These are phyloP conservation scores for Lasiosphaeria ovina DNA, from an alignment of 495 filamentous ascomycete species.

Conservation along the genomic window DNA sequence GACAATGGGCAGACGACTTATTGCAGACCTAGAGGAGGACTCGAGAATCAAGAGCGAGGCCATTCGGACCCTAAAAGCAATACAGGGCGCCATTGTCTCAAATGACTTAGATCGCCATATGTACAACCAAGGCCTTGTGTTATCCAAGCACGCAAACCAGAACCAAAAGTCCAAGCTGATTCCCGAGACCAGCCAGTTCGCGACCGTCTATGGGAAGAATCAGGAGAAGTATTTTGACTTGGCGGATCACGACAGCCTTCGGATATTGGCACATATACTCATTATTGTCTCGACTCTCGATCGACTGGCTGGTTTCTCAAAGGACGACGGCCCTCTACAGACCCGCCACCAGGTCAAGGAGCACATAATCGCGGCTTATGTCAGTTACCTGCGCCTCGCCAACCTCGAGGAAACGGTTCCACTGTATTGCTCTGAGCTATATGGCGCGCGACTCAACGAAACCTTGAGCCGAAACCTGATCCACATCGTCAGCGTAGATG, in stretches of 20 bases:
- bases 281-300: constrained; percentile 49
- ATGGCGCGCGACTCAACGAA: constrained; percentile 44
- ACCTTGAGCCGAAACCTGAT: constrained; percentile 58
- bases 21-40: constrained; percentile 50
- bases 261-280: constrained; percentile 61
- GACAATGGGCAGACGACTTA: constrained; percentile 47
- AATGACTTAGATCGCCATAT: constrained; percentile 56
- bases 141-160: constrained; percentile 54
- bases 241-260: constrained; percentile 55
- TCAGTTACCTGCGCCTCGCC: constrained; percentile 68
- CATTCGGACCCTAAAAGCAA: constrained; percentile 56
- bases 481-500: constrained; percentile 44
- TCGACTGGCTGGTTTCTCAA: constrained; percentile 44
- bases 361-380: constrained; percentile 74
- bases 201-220: constrained; percentile 31
- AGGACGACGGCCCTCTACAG: constrained; percentile 31
- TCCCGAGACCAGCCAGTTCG: constrained; percentile 27
- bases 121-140: constrained; percentile 55
- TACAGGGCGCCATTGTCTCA: constrained; percentile 65
- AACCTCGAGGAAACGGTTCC: constrained; percentile 74
- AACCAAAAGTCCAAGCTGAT: constrained; percentile 49
- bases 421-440: constrained; percentile 78
- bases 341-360: constrained; percentile 46
- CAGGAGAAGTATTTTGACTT: constrained; percentile 45
- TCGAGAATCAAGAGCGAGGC: constrained; percentile 48